Base-by-base conservation (phyloP, 2,329 filamentous ascomycete species). In the Aspergillus pseudoterreus region DNA sequence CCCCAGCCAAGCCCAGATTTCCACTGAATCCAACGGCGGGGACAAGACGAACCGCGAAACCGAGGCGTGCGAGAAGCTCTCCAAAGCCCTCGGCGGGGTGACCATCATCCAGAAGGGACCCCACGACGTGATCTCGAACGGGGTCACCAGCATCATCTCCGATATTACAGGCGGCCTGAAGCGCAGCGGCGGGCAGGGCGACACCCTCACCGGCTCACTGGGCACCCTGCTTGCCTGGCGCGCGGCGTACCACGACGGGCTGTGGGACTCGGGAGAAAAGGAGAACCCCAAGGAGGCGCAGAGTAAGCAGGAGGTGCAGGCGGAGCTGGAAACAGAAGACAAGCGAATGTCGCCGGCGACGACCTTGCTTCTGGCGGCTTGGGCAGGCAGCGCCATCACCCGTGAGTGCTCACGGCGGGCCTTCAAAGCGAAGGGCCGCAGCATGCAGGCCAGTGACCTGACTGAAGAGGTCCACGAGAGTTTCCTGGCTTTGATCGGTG, bases 161-260 rank as follows among this genome's bases (percentile, higher is more conserved):
- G 91, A 96, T 60, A 73, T 92, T 2, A 74, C 83, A 63, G 94
- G 94, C 8, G 92, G 92, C 1, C 73, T 84, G 69, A 99, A 99
- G 82, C 80, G 94, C 58, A 92, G 89, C 52, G 94, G 92, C 44
- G 94, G 94, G 0, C 94, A 99, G 73, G 94, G 94, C 1, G 94
- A 99, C 73, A 97, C 94, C 4, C 76, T 99, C 58, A 97, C 94
- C 0, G 94, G 94, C 1, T 85, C 85, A 32, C 76, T 99, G 58
- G 94, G 88, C 1, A 97, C 94, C 3, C 84, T 99, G 59, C 72
- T 97, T 57, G 92, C 84, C 1, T 99, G 92, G 85, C 81, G 92
- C 54, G 86, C 85, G 68, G 90, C 90, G 19, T 99, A 99, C 70
- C 77, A 90, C 49, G 88, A 96, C 52, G 79, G 80, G 24, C 71